phyloP scores from a whole-genome alignment of 2,329 filamentous ascomycete genomes.

The Epichloe amarillans region DNA sequence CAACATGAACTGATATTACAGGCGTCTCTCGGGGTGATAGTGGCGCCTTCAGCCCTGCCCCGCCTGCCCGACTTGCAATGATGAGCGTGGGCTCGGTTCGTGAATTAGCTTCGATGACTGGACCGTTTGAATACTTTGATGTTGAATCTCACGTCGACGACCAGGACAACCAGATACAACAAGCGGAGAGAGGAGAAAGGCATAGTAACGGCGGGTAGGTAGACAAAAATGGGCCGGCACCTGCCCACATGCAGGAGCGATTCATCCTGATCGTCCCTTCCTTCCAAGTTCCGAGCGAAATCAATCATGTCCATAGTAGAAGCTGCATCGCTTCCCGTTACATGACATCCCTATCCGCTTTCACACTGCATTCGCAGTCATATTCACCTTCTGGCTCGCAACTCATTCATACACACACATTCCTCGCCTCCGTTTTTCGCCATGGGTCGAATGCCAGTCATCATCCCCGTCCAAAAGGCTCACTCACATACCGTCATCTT shows the following conservation, averaged over 20 bases:
- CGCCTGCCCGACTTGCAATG: not conserved
- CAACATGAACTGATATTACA: too few species aligned
- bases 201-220: too few species aligned
- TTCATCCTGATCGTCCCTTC: not conserved
- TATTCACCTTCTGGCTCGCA: not conserved
- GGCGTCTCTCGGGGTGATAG: too few species aligned
- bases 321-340: too few species aligned
- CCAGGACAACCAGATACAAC: not conserved
- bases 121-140: not conserved
- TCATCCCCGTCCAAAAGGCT: not conserved
- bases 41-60: too few species aligned
- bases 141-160: not conserved
- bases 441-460: not conserved
- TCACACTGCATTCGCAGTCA: not conserved
- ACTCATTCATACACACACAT: not conserved
- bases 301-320: too few species aligned
- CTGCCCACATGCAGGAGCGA: not conserved
- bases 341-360: not conserved
- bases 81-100: not conserved
- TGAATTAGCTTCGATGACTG: not conserved
- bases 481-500: conserved; percentile 32
- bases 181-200: not conserved
- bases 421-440: not conserved
- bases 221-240: not conserved
- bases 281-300: not conserved